Evolutionary conservation across 1,284 basidiomycete genomes (phyloP).

Genomic region (Sphagnurus paluster): DNA sequence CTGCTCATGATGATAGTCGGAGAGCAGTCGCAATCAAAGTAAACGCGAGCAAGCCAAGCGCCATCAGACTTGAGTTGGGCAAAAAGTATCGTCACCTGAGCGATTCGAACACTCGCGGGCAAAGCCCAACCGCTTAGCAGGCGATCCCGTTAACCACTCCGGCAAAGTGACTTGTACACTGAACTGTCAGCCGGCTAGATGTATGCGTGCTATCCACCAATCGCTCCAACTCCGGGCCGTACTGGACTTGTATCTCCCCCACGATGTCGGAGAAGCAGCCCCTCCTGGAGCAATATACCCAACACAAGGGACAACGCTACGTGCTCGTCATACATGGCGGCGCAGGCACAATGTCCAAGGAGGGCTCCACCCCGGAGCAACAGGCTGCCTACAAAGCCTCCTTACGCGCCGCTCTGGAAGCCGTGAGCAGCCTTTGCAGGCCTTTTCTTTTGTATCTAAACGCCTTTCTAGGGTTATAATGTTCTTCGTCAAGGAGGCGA

Average conservation of each 20-base stretch:
- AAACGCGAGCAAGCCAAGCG: too few relatives aligned
- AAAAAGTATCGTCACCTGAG: constrained; percentile 76
- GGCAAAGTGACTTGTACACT: constrained; percentile 69
- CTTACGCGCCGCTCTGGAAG: constrained; percentile 54
- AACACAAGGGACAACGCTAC: constrained; percentile 25
- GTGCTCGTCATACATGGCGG: constrained; percentile 79
- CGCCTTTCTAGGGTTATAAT: constrained; percentile 49
- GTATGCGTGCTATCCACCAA: background rate
- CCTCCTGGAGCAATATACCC: constrained; percentile 10
- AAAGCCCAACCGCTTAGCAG: constrained; percentile 86
- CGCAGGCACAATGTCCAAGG: constrained; percentile 65
- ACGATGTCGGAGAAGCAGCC: constrained; percentile 28
- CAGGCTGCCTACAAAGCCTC: constrained; percentile 57
- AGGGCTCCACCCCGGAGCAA: constrained; percentile 63
- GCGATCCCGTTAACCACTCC: constrained; percentile 93
- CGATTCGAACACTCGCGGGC: constrained; percentile 87
- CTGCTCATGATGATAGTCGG: constrained; percentile 53
- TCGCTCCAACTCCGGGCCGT: background rate
- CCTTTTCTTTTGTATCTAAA: background rate
- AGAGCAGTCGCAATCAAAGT: too few relatives aligned
- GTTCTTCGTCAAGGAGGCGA: constrained; percentile 68
- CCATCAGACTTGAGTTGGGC: too few relatives aligned
- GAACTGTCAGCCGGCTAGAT: background rate
- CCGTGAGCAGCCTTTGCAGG: constrained; percentile 28
- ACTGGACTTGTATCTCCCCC: background rate